These are phyloP conservation scores for Nemania sp. DNA, from an alignment of 2,329 filamentous ascomycete genomes.

Conservation along the genomic window DNA sequence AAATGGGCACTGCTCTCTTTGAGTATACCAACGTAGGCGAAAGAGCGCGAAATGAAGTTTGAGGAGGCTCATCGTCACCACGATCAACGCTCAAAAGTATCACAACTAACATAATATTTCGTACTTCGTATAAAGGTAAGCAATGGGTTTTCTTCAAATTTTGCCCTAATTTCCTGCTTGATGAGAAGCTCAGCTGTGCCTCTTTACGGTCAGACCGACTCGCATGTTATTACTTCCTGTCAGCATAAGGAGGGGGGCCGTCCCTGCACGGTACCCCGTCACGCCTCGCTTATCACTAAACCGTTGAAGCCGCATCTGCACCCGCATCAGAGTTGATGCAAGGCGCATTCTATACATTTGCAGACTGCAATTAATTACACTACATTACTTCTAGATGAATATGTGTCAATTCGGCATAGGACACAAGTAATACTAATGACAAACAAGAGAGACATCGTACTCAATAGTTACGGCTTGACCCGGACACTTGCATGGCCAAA, in stretches of 20 bases:
- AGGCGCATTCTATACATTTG: too few species aligned
- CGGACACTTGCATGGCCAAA: too few species aligned
- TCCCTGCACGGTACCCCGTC: background rate
- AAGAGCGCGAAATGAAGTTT: constrained; percentile 13
- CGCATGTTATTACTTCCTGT: constrained; percentile 16
- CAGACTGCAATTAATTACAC: too few species aligned
- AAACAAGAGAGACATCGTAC: too few species aligned
- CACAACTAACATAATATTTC: too few species aligned
- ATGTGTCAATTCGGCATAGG: too few species aligned
- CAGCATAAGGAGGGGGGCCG: constrained; percentile 10
- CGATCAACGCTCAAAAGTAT: background rate
- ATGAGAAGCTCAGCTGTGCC: constrained; percentile 7
- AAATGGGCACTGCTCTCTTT: too few species aligned
- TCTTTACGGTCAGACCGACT: constrained; percentile 16
- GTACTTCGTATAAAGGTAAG: too few species aligned
- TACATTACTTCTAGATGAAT: background rate
- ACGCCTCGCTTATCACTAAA: background rate
- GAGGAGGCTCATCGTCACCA: background rate
- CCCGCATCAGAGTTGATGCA: constrained; percentile 6
- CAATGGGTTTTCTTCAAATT: too few species aligned
- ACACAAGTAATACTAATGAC: background rate
- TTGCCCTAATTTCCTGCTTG: constrained; percentile 3
- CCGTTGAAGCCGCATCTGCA: constrained; percentile 18
- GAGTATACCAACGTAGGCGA: too few species aligned
- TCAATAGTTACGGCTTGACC: too few species aligned